Evolutionary conservation across 140 eudicot genomes (phyloP).

Genomic region (Flaveria floridana): DNA sequence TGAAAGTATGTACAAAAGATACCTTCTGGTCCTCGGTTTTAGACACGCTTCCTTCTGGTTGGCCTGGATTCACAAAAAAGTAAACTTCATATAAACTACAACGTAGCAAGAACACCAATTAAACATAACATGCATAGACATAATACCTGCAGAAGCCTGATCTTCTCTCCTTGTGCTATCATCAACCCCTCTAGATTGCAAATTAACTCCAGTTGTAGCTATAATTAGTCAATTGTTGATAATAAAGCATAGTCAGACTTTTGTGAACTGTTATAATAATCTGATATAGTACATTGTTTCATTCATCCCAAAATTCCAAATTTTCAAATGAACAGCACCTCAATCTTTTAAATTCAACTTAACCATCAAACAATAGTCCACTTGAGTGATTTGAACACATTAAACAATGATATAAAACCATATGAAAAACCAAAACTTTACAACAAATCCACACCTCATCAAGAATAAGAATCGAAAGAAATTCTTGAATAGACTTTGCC

Average conservation of each 20-base stretch:
- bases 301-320: too few species aligned
- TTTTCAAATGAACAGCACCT: too few species aligned
- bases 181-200: slow-evolving; percentile 42
- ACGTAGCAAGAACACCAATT: not conserved
- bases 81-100: slow-evolving; percentile 4
- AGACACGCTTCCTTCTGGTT: slow-evolving; percentile 40
- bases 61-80: slow-evolving; percentile 35
- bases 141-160: slow-evolving; percentile 46
- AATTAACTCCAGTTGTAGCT: slow-evolving; percentile 47
- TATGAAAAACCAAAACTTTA: too few species aligned
- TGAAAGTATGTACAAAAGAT: slow-evolving; percentile 12
- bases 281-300: too few species aligned
- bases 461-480: too few species aligned
- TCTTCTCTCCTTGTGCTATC: slow-evolving; percentile 42
- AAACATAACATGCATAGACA: not conserved
- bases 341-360: too few species aligned
- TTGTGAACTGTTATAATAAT: slow-evolving; percentile 10
- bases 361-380: too few species aligned
- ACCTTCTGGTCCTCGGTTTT: slow-evolving; percentile 33
- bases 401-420: too few species aligned
- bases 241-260: slow-evolving; percentile 25
- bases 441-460: too few species aligned
- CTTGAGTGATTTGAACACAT: too few species aligned
- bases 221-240: slow-evolving; percentile 16
- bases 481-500: too few species aligned